Evolutionary conservation across 345 rosid species (phyloP), one percentile per base, ranked within the genome.

Genomic region (Pugionium dolabratum): DNA sequence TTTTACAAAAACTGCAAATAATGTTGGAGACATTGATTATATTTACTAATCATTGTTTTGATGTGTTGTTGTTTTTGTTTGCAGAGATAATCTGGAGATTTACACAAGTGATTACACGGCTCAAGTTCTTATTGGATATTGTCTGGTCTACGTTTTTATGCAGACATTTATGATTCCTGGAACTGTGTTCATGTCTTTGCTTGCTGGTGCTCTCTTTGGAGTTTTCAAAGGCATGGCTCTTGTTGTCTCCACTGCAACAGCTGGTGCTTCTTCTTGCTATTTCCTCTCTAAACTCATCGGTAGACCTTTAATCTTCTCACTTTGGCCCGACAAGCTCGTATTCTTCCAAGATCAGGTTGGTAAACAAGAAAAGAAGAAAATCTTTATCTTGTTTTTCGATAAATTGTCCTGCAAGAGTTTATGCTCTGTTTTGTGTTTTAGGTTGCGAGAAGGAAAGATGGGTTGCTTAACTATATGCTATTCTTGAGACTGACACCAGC

Each of bases 141-240:
- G 86, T 62, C 42, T 82, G 34, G 89, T 93, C 34, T 90, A 87
- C 56, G 84, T 93, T 27, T 90, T 85, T 78, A 90, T 93, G 97
- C 97, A 93, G 70, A 93, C 98, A 26, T 93, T 90, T 74, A 87
- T 93, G 97, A 88, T 93, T 52, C 98, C 94, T 0, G 94, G 97
- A 72, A 90, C 94, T 10, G 85, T 90, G 70, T 93, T 93, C 71
- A 90, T 93, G 96, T 85, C 97, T 6, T 78, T 93, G 72, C 97
- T 93, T 71, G 98, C 98, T 50, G 98, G 96, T 69, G 82, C 97
- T 35, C 85, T 93, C 51, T 93, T 93, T 71, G 98, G 97, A 33
- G 91, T 84, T 33, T 67, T 80, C 57, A 86, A 81, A 83, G 96
- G 97, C n/a, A 87, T 93, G 71, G 90, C 86, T 50, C 79, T 90